phyloP scores from a whole-genome alignment of 331 rosid genomes.

The Pyrus hybrid region DNA sequence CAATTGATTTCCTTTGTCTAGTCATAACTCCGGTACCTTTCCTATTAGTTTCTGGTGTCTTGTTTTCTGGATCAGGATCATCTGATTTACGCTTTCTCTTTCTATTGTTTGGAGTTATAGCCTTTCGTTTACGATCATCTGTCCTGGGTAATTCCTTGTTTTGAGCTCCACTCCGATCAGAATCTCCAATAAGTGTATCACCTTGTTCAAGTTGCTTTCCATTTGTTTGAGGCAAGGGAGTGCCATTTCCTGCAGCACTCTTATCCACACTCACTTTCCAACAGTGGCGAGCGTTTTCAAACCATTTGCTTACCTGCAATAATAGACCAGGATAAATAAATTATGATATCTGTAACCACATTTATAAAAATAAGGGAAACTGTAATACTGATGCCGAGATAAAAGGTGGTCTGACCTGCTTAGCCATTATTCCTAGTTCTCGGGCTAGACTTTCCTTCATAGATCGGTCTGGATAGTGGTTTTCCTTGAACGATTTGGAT shows the following conservation, averaged over 20 bases:
- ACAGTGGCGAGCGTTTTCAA: constrained; percentile 58
- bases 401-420: constrained; percentile 47
- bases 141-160: constrained; percentile 15
- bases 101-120: constrained; percentile 30
- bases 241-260: constrained; percentile 20
- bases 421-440: constrained; percentile 61
- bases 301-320: constrained; percentile 87
- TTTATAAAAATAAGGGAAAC: neutral
- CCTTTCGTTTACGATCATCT: constrained; percentile 16
- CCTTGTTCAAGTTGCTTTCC: constrained; percentile 9
- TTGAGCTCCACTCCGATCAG: constrained; percentile 10
- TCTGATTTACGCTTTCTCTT: constrained; percentile 61
- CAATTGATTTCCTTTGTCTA: constrained; percentile 33
- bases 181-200: neutral
- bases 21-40: constrained; percentile 29
- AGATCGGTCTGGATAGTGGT: constrained; percentile 70
- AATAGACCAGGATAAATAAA: neutral
- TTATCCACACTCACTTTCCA: constrained; percentile 15
- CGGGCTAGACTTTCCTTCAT: constrained; percentile 68
- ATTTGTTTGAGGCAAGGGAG: constrained; percentile 9
- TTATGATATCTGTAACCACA: neutral
- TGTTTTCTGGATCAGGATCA: constrained; percentile 10
- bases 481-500: constrained; percentile 59
- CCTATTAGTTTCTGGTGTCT: constrained; percentile 19
- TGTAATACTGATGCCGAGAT: constrained; percentile 1